Evolutionary conservation across 352 stramenopile species (phyloP).

Genomic region (Pythium phragmitis): DNA sequence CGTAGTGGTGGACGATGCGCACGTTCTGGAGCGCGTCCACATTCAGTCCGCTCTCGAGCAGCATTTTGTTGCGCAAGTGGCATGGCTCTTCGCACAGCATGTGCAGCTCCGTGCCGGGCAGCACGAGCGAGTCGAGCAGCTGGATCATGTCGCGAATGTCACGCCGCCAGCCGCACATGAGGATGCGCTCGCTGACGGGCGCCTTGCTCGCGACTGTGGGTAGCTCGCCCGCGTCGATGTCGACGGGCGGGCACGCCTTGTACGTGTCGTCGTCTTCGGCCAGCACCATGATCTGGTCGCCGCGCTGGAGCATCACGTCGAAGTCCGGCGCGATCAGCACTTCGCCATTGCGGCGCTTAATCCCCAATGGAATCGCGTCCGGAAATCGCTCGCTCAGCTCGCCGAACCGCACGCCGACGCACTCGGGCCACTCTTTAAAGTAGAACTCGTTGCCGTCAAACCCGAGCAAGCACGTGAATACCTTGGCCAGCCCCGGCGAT

Average conservation of each 20-base stretch:
- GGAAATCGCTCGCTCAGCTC: conserved; percentile 73
- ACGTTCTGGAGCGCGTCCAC: conserved; percentile 51
- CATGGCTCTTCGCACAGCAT: conserved; percentile 79
- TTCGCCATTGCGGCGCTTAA: conserved; percentile 58
- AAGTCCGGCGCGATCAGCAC: conserved; percentile 59
- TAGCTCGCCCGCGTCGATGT: conserved; percentile 40
- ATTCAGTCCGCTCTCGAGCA: conserved; percentile 63
- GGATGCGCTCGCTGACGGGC: conserved; percentile 51
- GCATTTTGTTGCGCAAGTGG: conserved; percentile 58
- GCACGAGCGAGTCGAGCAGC: conserved; percentile 73
- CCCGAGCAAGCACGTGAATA: conserved; percentile 71
- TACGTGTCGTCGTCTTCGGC: conserved; percentile 90
- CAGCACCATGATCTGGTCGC: conserved; percentile 79
- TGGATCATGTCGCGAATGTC: conserved; percentile 90
- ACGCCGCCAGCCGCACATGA: conserved; percentile 88
- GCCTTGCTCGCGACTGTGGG: conserved; percentile 29
- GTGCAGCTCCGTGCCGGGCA: conserved; percentile 61
- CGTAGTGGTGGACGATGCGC: conserved; percentile 61
- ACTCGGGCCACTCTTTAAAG: conserved; percentile 85
- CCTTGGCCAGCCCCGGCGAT: conserved; percentile 71
- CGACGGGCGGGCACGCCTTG: conserved; percentile 46
- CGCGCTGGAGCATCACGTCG: conserved; percentile 33
- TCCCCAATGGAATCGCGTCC: conserved; percentile 76
- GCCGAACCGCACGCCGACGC: conserved; percentile 61
- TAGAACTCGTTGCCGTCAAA: conserved; percentile 91